Evolutionary conservation across 1,139 yeast species (phyloP).

Genomic region (Yamadazyma kanchanaburiensis): DNA sequence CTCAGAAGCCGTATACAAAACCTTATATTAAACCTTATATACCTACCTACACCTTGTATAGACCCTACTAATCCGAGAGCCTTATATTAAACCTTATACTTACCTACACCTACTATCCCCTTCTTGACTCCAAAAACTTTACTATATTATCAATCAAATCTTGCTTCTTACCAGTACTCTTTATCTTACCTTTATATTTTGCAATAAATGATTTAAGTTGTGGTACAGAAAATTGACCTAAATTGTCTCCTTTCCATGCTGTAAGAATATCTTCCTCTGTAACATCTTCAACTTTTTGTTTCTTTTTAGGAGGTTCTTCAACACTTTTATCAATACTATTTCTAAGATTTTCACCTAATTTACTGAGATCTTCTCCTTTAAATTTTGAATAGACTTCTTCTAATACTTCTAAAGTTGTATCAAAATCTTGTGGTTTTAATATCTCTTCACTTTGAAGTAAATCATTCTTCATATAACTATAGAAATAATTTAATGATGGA

Average conservation of each 20-base stretch:
- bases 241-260: constrained; percentile 36
- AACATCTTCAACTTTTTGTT: constrained; percentile 13
- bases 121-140: constrained; percentile 14
- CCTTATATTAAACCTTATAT: too few species aligned
- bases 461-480: constrained; percentile 60
- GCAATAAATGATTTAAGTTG: constrained; percentile 38
- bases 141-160: constrained; percentile 41
- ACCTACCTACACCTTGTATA: too few species aligned
- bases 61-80: too few species aligned
- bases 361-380: constrained; percentile 5
- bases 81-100: neutral
- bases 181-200: constrained; percentile 30
- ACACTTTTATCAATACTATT: neutral
- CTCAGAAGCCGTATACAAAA: neutral
- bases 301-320: constrained; percentile 17
- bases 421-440: constrained; percentile 3
- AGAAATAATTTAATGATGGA: constrained; percentile 68
- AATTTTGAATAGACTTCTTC: constrained; percentile 6
- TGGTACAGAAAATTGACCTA: constrained; percentile 34
- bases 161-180: constrained; percentile 34
- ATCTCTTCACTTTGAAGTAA: constrained; percentile 49
- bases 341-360: constrained; percentile 1
- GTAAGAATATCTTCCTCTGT: constrained; percentile 32
- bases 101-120: neutral
- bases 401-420: constrained; percentile 7